phyloP scores from a whole-genome alignment of 2,329 filamentous ascomycete species.

The Scedosporium minutisporum region DNA sequence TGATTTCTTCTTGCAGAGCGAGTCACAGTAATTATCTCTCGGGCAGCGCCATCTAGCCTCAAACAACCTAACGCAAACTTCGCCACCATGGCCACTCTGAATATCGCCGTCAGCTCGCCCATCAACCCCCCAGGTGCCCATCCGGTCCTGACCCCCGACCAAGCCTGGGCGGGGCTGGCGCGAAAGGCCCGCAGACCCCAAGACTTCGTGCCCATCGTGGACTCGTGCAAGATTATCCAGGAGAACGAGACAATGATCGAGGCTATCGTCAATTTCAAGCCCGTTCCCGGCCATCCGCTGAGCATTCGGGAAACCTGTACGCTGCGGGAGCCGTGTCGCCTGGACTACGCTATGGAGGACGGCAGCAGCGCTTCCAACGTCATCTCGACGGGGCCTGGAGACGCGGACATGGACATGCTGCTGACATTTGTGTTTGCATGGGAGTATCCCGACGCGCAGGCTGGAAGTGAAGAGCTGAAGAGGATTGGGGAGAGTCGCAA shows the following conservation, averaged over 20 bases:
- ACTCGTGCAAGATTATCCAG: conserved; percentile 19
- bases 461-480: conserved; percentile 17
- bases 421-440: conserved; percentile 28
- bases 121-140: conserved; percentile 23
- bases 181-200: conserved; percentile 24
- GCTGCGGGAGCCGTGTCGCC: conserved; percentile 20
- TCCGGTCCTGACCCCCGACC: conserved; percentile 18
- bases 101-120: conserved; percentile 22
- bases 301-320: conserved; percentile 20
- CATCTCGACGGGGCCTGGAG: conserved; percentile 16
- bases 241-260: conserved; percentile 19
- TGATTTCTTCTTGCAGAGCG: too few relatives aligned
- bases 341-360: conserved; percentile 25
- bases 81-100: conserved; percentile 22
- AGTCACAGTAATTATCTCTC: too few relatives aligned
- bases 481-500: conserved; percentile 15
- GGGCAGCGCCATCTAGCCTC: too few relatives aligned
- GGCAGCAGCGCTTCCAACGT: conserved; percentile 25
- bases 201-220: conserved; percentile 28
- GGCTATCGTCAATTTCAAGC: conserved; percentile 20
- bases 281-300: conserved; percentile 6
- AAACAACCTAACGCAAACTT: background rate
- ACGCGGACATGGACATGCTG: conserved; percentile 16
- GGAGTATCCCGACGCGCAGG: conserved; percentile 19
- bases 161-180: conserved; percentile 26